These are phyloP conservation scores for Amborella trichopoda DNA, from an alignment of 164 flowering plant genomes.

Conservation along the genomic window DNA sequence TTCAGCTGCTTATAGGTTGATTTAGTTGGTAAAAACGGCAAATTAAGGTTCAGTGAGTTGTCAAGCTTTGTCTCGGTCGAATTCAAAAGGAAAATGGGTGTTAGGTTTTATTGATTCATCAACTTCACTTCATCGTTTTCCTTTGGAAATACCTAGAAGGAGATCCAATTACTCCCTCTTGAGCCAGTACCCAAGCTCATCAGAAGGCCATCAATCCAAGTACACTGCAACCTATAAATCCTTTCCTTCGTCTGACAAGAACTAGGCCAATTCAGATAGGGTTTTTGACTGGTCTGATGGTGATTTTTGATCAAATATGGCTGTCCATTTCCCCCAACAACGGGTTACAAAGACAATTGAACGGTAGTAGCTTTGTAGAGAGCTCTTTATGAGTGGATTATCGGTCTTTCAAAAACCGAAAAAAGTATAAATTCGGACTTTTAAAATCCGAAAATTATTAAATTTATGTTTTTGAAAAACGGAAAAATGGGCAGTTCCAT, in stretches of 20 bases:
- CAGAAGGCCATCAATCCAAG: constrained; percentile 12
- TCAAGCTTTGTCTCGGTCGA: not conserved
- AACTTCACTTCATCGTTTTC: constrained; percentile 1
- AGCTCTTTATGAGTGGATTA: constrained; percentile 59
- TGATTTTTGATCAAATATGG: not conserved
- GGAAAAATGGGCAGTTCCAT: no score
- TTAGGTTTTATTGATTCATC: not conserved
- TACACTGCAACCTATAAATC: constrained; percentile 4
- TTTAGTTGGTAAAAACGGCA: no score
- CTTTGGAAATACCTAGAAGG: constrained; percentile 72
- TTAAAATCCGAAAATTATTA: no score
- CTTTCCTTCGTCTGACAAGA: constrained; percentile 25
- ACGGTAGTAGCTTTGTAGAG: constrained; percentile 76
- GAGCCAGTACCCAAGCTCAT: constrained; percentile 45
- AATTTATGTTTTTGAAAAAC: no score
- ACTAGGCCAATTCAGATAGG: constrained; percentile 22
- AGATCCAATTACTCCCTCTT: constrained; percentile 59
- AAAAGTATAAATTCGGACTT: no score
- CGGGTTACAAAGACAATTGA: constrained; percentile 68
- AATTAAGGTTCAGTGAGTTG: no score
- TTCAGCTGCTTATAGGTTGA: no score
- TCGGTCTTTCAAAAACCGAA: no score
- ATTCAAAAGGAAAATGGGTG: not conserved
- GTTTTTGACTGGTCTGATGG: constrained; percentile 44
- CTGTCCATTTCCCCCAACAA: constrained; percentile 18